Evolutionary conservation across 169 alveolate genomes (phyloP), one percentile per base, ranked within the genome.

Genomic region (Plasmodium berghei): DNA sequence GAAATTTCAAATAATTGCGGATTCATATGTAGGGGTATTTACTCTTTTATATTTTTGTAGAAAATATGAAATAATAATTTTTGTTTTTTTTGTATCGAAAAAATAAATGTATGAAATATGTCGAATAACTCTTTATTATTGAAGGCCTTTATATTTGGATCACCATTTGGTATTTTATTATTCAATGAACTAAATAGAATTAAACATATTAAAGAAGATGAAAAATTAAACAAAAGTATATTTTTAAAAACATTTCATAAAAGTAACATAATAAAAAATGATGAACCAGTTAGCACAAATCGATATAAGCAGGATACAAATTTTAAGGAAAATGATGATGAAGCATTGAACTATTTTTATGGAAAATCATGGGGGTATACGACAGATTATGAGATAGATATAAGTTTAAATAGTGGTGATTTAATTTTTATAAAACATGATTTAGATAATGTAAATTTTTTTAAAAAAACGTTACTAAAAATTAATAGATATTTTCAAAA

Each of bases 291-390:
- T 12, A 20, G 6, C 12, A 72, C 12, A 10, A 40, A 45, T 70
- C 16, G 10, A 18, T 45, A 42, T 12, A 42, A 56, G 40, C 48
- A 18, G 16, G 54, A 70, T 5, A 59, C 42, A 22, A 42, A 24
- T 20, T 9, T 14, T 56, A 9, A 26, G 24, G 22, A 58, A n/a
- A 58, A 24, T 14, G 77, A 66, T 10, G 88, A 75, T 42, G 91
- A 85, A 46, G 74, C 28, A 24, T 22, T 85, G 69, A 69, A 85
- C 16, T 85, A 85, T 54, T 85, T 70, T 71, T 85, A 85, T 63
- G 91, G 91, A 8, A 85, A 85, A 61, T 86, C 91, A 58, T 85
- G 91, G 91, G 91, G 91, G 59, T 85, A 85, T 63, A 58, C 91
- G 6, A 85, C 91, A 10, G 91, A 85, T 85, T 85, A 85, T 18